Evolutionary conservation across 805 yeast species (phyloP).

Genomic region (Starmerella vitae): DNA sequence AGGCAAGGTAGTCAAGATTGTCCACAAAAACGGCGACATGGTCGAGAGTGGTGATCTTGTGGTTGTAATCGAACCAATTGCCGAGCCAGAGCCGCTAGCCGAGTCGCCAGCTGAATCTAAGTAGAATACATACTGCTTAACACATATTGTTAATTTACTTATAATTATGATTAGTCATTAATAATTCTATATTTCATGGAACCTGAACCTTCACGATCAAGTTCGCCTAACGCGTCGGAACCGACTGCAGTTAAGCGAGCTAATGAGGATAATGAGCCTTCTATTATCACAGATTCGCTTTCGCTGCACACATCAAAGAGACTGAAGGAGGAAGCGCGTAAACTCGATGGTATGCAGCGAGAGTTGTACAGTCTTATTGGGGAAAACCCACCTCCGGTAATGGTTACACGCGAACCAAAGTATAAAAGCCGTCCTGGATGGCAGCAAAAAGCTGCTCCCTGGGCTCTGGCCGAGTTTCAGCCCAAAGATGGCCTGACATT

Average conservation of each 20-base stretch:
- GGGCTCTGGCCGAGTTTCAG: constrained; percentile 61
- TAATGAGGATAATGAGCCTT: constrained; percentile 2
- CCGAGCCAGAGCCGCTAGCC: no score
- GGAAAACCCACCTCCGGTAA: constrained; percentile 76
- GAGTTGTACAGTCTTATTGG: constrained; percentile 83
- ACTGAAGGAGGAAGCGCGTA: constrained; percentile 24
- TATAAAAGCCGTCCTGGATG: constrained; percentile 54
- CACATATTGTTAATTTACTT: not conserved
- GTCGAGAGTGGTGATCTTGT: constrained; percentile 94
- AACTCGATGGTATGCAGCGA: constrained; percentile 61
- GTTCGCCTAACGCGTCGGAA: not conserved
- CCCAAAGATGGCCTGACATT: constrained; percentile 38
- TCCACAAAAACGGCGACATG: constrained; percentile 83
- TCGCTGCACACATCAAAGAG: constrained; percentile 23
- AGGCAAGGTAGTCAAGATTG: constrained; percentile 28
- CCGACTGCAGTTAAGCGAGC: not conserved
- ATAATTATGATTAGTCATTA: no score
- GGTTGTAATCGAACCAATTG: constrained; percentile 64
- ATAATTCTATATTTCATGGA: not conserved
- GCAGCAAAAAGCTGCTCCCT: constrained; percentile 57
- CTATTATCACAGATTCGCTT: constrained; percentile 13
- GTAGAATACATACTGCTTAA: not conserved
- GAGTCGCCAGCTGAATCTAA: no score
- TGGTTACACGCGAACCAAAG: constrained; percentile 36
- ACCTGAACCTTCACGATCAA: not conserved